Percentiles rank a stretch among this genome's conserved stretches.
phyloP scores from a whole-genome alignment of 2,329 filamentous ascomycete species.

The Atkinsonella texensis region DNA sequence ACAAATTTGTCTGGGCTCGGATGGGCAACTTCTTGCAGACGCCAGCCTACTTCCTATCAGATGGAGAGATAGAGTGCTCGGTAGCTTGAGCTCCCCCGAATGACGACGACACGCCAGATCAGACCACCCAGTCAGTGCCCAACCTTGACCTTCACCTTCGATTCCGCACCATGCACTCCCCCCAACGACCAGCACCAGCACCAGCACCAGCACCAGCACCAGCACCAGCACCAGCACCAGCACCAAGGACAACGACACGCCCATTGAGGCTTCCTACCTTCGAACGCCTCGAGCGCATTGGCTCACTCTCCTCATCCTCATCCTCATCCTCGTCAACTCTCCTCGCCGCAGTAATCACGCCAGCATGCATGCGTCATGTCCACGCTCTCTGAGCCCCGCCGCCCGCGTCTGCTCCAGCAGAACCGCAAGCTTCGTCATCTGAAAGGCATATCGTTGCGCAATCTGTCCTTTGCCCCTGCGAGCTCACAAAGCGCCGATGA shows the following conservation, averaged over 20 bases:
- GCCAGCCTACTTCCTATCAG: no score
- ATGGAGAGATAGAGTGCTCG: no score
- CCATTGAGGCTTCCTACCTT: background rate
- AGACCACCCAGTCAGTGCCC: no score
- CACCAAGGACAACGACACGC: background rate
- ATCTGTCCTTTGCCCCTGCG: slow-evolving; percentile 57
- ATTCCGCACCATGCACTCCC: no score
- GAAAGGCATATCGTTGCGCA: slow-evolving; percentile 75
- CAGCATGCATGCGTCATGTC: slow-evolving; percentile 19
- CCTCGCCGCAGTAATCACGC: background rate
- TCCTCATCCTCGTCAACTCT: background rate
- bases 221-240: no score
- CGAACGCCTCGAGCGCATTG: background rate
- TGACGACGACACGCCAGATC: no score
- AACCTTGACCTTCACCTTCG: no score
- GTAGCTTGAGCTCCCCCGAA: no score
- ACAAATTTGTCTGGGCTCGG: no score
- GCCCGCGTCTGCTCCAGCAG: slow-evolving; percentile 48
- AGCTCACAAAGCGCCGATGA: slow-evolving; percentile 64
- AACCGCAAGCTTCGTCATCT: slow-evolving; percentile 85
- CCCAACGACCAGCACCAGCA: no score
- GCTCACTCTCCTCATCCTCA: background rate
- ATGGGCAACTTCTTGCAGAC: no score
- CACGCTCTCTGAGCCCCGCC: slow-evolving; percentile 24
- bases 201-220: no score